Evolutionary conservation across 106 monocot genomes (phyloP).

Genomic region (Vanilla planifolia): DNA sequence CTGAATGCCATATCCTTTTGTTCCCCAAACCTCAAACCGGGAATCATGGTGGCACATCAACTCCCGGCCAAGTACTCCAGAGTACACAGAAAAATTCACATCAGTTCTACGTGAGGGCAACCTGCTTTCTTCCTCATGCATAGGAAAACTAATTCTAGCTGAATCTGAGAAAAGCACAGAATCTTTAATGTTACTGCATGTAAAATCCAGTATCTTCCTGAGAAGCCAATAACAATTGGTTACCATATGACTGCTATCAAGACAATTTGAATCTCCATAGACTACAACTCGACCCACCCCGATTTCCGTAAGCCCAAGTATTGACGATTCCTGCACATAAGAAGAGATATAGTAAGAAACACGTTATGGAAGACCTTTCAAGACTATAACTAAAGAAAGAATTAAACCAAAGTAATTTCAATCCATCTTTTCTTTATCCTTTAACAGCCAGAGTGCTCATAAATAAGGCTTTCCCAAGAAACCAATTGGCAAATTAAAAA

Average conservation of each 20-base stretch:
- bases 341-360: conserved; percentile 3
- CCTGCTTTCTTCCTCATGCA: conserved; percentile 33
- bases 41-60: conserved; percentile 77
- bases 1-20: conserved; percentile 64
- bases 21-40: conserved; percentile 88
- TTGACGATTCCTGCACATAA: conserved; percentile 57
- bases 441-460: too few species aligned
- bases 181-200: conserved; percentile 59
- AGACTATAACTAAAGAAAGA: too few species aligned
- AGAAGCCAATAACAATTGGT: conserved; percentile 96
- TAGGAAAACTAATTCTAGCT: conserved; percentile 42
- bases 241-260: conserved; percentile 99
- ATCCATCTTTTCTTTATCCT: too few species aligned
- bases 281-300: conserved; percentile 71
- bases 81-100: conserved; percentile 85
- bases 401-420: not conserved
- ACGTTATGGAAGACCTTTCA: not conserved
- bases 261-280: conserved; percentile 98
- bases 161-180: conserved; percentile 80
- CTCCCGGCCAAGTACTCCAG: conserved; percentile 68
- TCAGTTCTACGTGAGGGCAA: conserved; percentile 78
- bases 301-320: conserved; percentile 74
- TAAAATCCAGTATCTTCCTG: conserved; percentile 82
- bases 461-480: too few species aligned
- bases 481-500: too few species aligned